Conservation (phyloP, 73 alveolate genomes). For the Paramecium sonneborni region DNA sequence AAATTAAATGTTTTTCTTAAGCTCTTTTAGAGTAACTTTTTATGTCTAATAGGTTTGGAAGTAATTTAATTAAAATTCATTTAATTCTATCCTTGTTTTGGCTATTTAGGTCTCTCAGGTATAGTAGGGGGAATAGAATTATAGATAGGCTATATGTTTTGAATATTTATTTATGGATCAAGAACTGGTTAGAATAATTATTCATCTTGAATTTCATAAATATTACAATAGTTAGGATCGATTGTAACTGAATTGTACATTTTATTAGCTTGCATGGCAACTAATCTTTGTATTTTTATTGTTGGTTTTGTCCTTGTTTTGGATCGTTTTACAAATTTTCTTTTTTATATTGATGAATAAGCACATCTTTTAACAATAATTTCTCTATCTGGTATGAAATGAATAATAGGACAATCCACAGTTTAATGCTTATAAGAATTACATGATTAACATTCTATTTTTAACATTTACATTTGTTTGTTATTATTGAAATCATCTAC, state of each 20-base stretch:
- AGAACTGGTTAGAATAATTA: not conserved
- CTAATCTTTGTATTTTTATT: not conserved
- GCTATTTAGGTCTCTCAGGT: not conserved
- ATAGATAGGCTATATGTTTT: not conserved
- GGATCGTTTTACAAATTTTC: not conserved
- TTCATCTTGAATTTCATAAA: not conserved
- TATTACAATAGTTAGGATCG: not conserved
- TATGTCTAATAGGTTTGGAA: not conserved
- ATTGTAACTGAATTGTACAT: not conserved
- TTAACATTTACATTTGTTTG: not conserved
- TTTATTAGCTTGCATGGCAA: not conserved
- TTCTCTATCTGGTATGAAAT: slow-evolving; percentile 38
- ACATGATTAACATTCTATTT: not conserved
- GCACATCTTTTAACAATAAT: not conserved
- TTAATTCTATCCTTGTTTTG: not conserved
- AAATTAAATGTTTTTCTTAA: not conserved
- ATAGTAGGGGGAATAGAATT: not conserved
- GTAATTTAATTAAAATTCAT: not conserved
- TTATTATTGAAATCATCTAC: not conserved
- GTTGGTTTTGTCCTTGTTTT: not conserved
- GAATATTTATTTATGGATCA: not conserved
- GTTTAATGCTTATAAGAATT: not conserved
- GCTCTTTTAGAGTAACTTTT: not conserved
- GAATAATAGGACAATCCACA: slow-evolving; percentile 8
- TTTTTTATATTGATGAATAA: not conserved